These are phyloP conservation scores for Globisporangium abappressorium DNA, from an alignment of 352 stramenopile genomes.

Conservation along the genomic window DNA sequence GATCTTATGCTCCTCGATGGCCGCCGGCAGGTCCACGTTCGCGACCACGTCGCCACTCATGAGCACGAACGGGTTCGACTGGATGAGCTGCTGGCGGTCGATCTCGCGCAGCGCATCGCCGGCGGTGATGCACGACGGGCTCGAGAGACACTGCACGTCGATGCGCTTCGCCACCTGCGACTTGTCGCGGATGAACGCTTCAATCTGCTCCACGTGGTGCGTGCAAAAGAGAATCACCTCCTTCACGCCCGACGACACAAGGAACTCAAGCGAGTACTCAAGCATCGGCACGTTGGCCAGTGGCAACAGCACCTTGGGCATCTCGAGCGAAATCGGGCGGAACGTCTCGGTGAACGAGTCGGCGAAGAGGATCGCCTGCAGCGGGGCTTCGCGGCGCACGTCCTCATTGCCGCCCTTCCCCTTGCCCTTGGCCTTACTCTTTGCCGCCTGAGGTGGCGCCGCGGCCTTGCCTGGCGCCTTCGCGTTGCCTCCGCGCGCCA, in stretches of 20 bases:
- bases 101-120: constrained; percentile 96
- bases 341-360: constrained; percentile 95
- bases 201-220: constrained; percentile 80
- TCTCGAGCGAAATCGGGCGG: constrained; percentile 85
- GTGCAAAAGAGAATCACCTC: constrained; percentile 96
- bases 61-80: constrained; percentile 97
- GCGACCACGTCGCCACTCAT: constrained; percentile 96
- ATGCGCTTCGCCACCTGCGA: constrained; percentile 60
- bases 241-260: constrained; percentile 91
- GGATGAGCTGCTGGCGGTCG: constrained; percentile 92
- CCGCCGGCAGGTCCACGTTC: constrained; percentile 91
- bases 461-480: constrained; percentile 10
- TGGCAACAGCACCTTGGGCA: constrained; percentile 93
- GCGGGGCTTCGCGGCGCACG: constrained; percentile 87
- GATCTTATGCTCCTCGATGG: constrained; percentile 69
- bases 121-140: constrained; percentile 83
- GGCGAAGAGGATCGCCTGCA: constrained; percentile 97
- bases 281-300: constrained; percentile 97
- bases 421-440: constrained; percentile 9
- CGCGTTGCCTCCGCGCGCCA: constrained; percentile 23
- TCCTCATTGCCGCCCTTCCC: constrained; percentile 46
- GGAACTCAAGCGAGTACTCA: constrained; percentile 97
- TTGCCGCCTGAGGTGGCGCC: neutral
- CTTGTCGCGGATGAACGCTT: constrained; percentile 73
- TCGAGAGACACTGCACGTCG: constrained; percentile 66